phyloP scores from a whole-genome alignment of 116 monocot species.

The Zostera marina region DNA sequence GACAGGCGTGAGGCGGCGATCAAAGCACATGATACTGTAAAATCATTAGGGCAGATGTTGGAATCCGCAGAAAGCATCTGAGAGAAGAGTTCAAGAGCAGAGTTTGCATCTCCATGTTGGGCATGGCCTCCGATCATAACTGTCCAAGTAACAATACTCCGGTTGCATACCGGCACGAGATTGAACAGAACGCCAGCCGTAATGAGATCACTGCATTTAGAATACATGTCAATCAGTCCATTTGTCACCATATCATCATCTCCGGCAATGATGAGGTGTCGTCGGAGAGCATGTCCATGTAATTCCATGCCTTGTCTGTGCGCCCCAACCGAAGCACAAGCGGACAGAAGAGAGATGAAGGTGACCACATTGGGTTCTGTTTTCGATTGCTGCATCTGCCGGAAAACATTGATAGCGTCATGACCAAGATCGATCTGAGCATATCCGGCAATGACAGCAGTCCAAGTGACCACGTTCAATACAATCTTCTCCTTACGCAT shows the following conservation, averaged over 20 bases:
- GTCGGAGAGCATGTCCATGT: constrained; percentile 53
- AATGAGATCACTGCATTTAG: constrained; percentile 49
- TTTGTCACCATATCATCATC: constrained; percentile 79
- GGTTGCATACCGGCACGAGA: constrained; percentile 18
- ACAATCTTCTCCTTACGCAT: constrained; percentile 41
- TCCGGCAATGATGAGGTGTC: constrained; percentile 24
- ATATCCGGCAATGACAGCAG: constrained; percentile 73
- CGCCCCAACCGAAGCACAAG: constrained; percentile 73
- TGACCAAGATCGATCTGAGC: constrained; percentile 53
- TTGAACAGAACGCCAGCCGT: constrained; percentile 33
- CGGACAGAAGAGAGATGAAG: constrained; percentile 72
- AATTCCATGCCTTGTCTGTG: constrained; percentile 57
- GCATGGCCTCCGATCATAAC: constrained; percentile 86
- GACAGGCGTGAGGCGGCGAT: constrained; percentile 63
- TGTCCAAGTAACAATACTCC: constrained; percentile 86
- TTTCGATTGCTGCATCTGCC: constrained; percentile 46
- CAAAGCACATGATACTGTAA: constrained; percentile 65
- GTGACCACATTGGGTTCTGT: constrained; percentile 63
- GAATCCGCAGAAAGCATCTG: constrained; percentile 30
- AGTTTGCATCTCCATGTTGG: constrained; percentile 81
- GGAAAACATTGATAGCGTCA: constrained; percentile 54
- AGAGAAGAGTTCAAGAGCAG: constrained; percentile 49
- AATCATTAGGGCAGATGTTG: constrained; percentile 36
- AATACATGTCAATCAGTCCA: constrained; percentile 81
- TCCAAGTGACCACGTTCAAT: constrained; percentile 81